Evolutionary conservation across 2,329 filamentous ascomycete species (phyloP), one percentile per base, ranked within the genome.

Genomic region (Fusarium pseudocircinatum): DNA sequence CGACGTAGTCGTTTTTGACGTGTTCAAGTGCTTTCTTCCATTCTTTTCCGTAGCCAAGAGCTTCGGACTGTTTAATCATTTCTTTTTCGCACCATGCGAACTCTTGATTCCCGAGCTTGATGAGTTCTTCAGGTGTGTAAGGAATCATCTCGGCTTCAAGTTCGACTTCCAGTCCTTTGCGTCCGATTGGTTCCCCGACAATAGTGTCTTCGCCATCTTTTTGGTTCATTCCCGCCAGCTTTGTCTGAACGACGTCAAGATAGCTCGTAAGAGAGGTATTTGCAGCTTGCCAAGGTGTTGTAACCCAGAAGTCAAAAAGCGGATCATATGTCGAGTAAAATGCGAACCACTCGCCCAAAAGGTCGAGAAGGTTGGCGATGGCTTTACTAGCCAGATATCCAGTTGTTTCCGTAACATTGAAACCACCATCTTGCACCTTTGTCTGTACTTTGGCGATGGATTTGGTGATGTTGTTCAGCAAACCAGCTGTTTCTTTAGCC

Each of bases 281-380:
- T 0, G 71, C 46, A 0, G 71, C 63, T 8, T 64, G 54, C 71
- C 71, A 73, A 4, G 71, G 71, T 1, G 71, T 61, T 4, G 71
- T 74, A 2, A 69, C 71, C 71, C 71, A 73, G 36, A 72, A 73
- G 18, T 73, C 71, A 8, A 73, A 74, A 1, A 74, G 18, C 0
- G 71, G 71, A 14, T 73, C 71, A 1, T 74, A 73, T 1, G 71
- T 72, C 2, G 71, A 72, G 59, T 73, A 74, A 9, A 73, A 74
- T 0, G 46, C 57, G 9, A 58, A 74, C 71, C 71, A 73, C 12
- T 73, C 71, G 3, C 32, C 46, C 9, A 73, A 22, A 9, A 40
- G 32, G 3, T 72, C 71, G 1, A 74, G 22, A 2, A 73, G 56
- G 2, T 34, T 49, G 4, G 39, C 39, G 6, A 74, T 68, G 0